Evolutionary conservation across 148 eudicot species (phyloP).

Genomic region (Persicaria maculosa): DNA sequence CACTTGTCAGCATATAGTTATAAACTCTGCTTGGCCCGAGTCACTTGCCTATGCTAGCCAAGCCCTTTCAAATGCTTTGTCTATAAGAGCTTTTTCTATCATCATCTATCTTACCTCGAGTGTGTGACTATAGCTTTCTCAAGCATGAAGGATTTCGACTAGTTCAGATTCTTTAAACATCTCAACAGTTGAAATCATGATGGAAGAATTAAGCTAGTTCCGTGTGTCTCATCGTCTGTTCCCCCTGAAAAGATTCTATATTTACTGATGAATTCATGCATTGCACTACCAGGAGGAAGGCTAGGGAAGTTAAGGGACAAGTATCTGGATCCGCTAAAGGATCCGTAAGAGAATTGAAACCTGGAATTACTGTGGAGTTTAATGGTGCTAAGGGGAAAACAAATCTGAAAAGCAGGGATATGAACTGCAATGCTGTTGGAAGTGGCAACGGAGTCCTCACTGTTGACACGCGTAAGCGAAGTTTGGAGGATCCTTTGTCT

Average conservation of each 20-base stretch:
- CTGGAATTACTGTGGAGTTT: slow-evolving; percentile 14
- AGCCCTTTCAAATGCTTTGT: no score
- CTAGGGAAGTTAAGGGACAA: slow-evolving; percentile 53
- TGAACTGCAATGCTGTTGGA: slow-evolving; percentile 26
- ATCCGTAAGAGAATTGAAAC: slow-evolving; percentile 37
- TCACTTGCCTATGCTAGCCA: no score
- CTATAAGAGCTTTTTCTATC: no score
- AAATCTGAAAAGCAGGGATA: slow-evolving; percentile 26
- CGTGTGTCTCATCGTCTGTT: neutral
- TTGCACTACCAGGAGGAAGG: slow-evolving; percentile 40
- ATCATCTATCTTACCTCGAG: no score
- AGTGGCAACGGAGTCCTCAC: slow-evolving; percentile 28
- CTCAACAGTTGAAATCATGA: neutral
- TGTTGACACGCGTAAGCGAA: slow-evolving; percentile 30
- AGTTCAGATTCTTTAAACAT: no score
- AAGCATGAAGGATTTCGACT: no score
- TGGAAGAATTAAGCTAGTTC: neutral
- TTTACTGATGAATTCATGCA: neutral
- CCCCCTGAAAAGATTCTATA: no score
- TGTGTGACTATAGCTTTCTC: no score
- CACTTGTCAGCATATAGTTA: neutral
- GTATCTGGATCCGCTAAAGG: slow-evolving; percentile 46
- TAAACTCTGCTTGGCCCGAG: no score
- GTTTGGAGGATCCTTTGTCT: slow-evolving; percentile 21
- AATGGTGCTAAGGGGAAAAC: slow-evolving; percentile 31